These are phyloP conservation scores for Ganoderma sinense DNA, from an alignment of 1,284 basidiomycete genomes.

Conservation along the genomic window DNA sequence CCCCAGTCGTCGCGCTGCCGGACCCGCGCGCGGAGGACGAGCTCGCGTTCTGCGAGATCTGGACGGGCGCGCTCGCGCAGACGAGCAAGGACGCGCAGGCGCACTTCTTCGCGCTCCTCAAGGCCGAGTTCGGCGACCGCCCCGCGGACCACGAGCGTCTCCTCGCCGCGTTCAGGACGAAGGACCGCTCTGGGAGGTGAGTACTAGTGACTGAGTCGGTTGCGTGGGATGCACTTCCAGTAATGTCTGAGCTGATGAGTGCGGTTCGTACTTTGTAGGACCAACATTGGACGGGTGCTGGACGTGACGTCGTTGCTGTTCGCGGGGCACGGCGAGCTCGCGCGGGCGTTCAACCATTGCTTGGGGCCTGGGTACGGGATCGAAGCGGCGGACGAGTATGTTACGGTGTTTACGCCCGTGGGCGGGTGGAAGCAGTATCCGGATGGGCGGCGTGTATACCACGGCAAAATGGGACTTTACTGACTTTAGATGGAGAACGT, in stretches of 20 bases:
- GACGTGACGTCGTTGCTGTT: constrained; percentile 19
- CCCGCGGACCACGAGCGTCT: constrained; percentile 3
- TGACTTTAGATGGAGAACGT: background rate
- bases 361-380: constrained; percentile 24
- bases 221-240: no score
- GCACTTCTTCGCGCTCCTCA: constrained; percentile 10
- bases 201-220: background rate
- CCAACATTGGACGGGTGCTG: constrained; percentile 6
- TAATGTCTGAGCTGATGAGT: no score
- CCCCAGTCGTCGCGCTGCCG: constrained; percentile 14
- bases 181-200: constrained; percentile 8
- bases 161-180: background rate
- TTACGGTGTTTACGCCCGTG: constrained; percentile 18
- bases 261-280: background rate
- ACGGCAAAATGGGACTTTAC: background rate
- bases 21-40: constrained; percentile 20
- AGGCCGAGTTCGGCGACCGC: constrained; percentile 1
- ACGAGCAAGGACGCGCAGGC: background rate
- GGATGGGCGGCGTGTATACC: constrained; percentile 4
- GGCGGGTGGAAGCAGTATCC: constrained; percentile 17
- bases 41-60: constrained; percentile 15
- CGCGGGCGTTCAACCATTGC: constrained; percentile 16
- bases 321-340: constrained; percentile 14
- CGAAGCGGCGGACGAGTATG: constrained; percentile 20
- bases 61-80: constrained; percentile 13